Base-by-base conservation (phyloP, 2,329 filamentous ascomycete genomes). In the Curvularia sp. region DNA sequence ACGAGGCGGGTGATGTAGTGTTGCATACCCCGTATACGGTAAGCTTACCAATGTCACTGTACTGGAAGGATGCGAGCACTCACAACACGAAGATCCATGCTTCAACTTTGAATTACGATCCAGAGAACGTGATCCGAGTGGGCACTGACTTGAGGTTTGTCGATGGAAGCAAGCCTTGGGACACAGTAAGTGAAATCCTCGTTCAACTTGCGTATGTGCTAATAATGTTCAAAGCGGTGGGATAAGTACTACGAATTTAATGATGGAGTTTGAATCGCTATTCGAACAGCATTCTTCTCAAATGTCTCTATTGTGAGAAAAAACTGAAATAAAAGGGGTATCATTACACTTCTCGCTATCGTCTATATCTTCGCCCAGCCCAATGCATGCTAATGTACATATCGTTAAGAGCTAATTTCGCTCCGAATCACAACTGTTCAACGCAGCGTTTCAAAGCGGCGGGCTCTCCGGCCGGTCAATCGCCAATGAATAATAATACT, bases 141-240 rank as follows among this genome's bases (percentile, higher is more conserved):
- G 85, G 82, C 0, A 86, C 85, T 2, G 84, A 86, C 66, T 64
- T 87, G 50, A 78, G 85, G 1, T 86, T 86, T 64, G 84, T 85
- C 7, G 78, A 86, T 61, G 77, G 79, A 4, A 81, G 80, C 6
- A 79, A 79, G 55, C 80, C 79, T 1, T 85, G 82, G 76, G 84
- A 86, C 61, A 81, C 73, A 61, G 79, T 80, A 63, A 68, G 76
- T 60, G 10, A 5, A 9, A 18, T 4, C 8, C 5, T 22, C 30
- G 4, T 3, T 24, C 12, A 12, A 15, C 6, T 13, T 20, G 10
- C 26, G n/a, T 22, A 50, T 31, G 22, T 24, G 2, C 31, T 31
- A 48, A 49, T 65, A 31, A 66, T 35, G 13, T 15, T 24, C 6
- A 30, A 28, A 72, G 71, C 69, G 73, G 7, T 75, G 73, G 73